These are phyloP conservation scores for Fusarium domesticum DNA, from an alignment of 2,329 filamentous ascomycete species.

Conservation along the genomic window DNA sequence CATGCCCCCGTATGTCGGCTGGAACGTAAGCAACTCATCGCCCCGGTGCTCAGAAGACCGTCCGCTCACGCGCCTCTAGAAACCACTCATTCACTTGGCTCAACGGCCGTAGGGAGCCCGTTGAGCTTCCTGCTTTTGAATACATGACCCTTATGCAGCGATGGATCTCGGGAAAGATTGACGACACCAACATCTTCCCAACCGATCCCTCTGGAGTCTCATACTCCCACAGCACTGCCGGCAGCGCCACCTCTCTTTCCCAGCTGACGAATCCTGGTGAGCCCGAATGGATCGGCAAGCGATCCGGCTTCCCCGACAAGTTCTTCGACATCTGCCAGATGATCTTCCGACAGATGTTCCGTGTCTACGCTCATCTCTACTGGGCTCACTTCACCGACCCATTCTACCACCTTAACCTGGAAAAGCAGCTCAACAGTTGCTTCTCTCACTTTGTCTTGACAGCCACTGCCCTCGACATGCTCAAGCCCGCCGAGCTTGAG, in stretches of 20 bases:
- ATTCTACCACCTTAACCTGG: constrained; percentile 77
- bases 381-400: constrained; percentile 89
- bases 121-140: constrained; percentile 86
- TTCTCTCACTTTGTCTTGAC: constrained; percentile 83
- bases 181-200: constrained; percentile 85
- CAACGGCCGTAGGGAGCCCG: constrained; percentile 79
- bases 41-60: background rate
- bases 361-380: constrained; percentile 96
- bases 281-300: constrained; percentile 80
- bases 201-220: constrained; percentile 74
- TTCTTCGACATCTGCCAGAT: constrained; percentile 89
- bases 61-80: constrained; percentile 35
- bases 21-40: constrained; percentile 65
- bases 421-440: constrained; percentile 81
- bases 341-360: constrained; percentile 98
- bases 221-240: constrained; percentile 59
- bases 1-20: constrained; percentile 91
- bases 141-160: constrained; percentile 96
- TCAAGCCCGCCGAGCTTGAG: constrained; percentile 86
- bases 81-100: constrained; percentile 97
- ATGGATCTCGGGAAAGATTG: constrained; percentile 95
- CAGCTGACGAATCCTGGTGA: constrained; percentile 61
- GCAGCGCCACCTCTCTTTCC: constrained; percentile 58
- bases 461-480: constrained; percentile 75
- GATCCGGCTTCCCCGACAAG: constrained; percentile 85